A percentile compares a stretch with the other conserved stretches of the same genome.
Conservation (phyloP, 2,329 filamentous ascomycete genomes). For the Colletotrichum lupini region DNA sequence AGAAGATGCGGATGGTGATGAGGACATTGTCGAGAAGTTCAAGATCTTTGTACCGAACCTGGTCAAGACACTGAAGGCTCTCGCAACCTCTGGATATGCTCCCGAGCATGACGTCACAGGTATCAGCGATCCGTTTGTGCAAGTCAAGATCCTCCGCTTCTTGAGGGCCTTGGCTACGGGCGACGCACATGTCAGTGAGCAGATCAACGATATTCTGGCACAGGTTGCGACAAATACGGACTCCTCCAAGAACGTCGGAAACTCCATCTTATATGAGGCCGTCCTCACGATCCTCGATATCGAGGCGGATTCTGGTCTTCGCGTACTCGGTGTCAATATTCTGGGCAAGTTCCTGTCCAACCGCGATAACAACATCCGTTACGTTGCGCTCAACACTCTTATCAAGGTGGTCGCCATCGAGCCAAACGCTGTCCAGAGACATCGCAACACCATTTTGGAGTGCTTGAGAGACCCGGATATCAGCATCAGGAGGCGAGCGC, state of each 20-base stretch:
- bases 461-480: constrained; percentile 97
- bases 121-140: constrained; percentile 96
- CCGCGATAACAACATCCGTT: constrained; percentile 98
- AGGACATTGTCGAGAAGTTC: constrained; percentile 91
- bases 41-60: constrained; percentile 85
- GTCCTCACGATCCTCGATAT: constrained; percentile 98
- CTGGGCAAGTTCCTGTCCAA: constrained; percentile 98
- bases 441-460: constrained; percentile 97
- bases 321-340: constrained; percentile 97
- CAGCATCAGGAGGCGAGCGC: constrained; percentile 93
- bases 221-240: constrained; percentile 99
- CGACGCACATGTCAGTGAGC: constrained; percentile 88
- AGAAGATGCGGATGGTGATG: constrained; percentile 89
- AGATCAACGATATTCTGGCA: constrained; percentile 98
- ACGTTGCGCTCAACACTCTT: constrained; percentile 95
- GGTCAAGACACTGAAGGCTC: constrained; percentile 89
- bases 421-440: constrained; percentile 95
- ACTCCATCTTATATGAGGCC: constrained; percentile 97
- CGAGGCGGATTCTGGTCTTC: constrained; percentile 93
- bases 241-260: constrained; percentile 97
- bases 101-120: constrained; percentile 98
- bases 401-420: constrained; percentile 99
- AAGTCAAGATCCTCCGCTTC: constrained; percentile 93
- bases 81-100: constrained; percentile 95
- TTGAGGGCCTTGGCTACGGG: constrained; percentile 88